These are phyloP conservation scores for Scutellaria galericulata DNA, from an alignment of 257 asterid species.

Conservation along the genomic window DNA sequence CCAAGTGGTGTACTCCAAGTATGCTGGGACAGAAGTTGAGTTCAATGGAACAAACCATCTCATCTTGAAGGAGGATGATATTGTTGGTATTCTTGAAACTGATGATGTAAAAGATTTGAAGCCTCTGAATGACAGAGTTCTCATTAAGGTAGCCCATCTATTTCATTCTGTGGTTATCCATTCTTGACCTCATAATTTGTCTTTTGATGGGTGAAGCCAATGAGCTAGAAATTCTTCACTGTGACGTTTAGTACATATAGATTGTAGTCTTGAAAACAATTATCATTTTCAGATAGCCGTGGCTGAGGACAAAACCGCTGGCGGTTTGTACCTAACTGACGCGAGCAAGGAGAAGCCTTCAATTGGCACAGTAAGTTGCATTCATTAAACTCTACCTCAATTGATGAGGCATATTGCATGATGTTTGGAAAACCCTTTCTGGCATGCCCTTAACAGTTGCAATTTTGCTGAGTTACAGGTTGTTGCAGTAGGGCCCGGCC, in stretches of 20 bases:
- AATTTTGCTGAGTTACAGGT: slow-evolving; percentile 49
- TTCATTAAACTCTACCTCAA: neutral
- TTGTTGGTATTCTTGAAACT: slow-evolving; percentile 82
- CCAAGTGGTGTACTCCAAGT: slow-evolving; percentile 85
- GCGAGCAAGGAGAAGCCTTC: slow-evolving; percentile 94
- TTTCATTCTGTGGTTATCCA: neutral
- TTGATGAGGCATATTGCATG: neutral
- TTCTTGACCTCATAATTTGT: neutral
- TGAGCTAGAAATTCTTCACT: neutral
- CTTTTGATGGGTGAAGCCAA: neutral
- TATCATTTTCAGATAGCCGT: slow-evolving; percentile 64
- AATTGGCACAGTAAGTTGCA: slow-evolving; percentile 70
- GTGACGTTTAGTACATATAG: no score
- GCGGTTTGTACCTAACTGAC: slow-evolving; percentile 84
- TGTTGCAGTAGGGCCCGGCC: slow-evolving; percentile 89
- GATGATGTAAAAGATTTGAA: slow-evolving; percentile 87
- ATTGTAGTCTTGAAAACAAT: slow-evolving; percentile 11
- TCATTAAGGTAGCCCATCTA: slow-evolving; percentile 64
- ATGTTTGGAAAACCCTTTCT: neutral
- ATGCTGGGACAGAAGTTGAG: slow-evolving; percentile 97
- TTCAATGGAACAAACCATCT: slow-evolving; percentile 81
- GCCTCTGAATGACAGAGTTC: slow-evolving; percentile 89
- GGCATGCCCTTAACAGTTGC: neutral
- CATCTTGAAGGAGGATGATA: slow-evolving; percentile 91
- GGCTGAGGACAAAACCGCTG: slow-evolving; percentile 86